Evolutionary conservation across 2,329 filamentous ascomycete genomes (phyloP).

Genomic region (Gremmenia infestans): DNA sequence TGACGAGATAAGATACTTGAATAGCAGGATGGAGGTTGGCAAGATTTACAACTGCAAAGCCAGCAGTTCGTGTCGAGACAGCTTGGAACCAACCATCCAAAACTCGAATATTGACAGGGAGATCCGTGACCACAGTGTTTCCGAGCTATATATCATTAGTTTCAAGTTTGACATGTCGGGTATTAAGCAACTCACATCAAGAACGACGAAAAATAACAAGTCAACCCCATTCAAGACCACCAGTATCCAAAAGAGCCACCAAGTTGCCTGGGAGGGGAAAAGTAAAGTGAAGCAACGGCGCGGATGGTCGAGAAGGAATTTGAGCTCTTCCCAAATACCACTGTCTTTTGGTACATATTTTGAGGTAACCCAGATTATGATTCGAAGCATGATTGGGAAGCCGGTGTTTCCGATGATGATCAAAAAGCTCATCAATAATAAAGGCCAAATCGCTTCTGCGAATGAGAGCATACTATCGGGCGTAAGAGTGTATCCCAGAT

Average conservation of each 20-base stretch:
- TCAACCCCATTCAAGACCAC: slow-evolving; percentile 79
- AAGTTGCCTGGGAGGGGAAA: slow-evolving; percentile 84
- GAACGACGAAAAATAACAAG: slow-evolving; percentile 83
- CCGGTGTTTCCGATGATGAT: slow-evolving; percentile 95
- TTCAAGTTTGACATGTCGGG: not conserved
- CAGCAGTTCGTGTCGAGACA: slow-evolving; percentile 81
- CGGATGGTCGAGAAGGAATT: slow-evolving; percentile 89
- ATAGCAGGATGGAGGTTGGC: slow-evolving; percentile 79
- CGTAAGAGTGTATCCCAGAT: slow-evolving; percentile 89
- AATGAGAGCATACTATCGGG: slow-evolving; percentile 94
- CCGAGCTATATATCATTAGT: slow-evolving; percentile 52
- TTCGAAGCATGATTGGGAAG: slow-evolving; percentile 89
- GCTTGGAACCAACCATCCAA: slow-evolving; percentile 89
- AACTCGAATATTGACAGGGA: slow-evolving; percentile 71
- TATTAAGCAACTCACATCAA: slow-evolving; percentile 61
- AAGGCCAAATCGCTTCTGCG: slow-evolving; percentile 65
- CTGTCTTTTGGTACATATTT: slow-evolving; percentile 60
- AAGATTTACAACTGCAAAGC: slow-evolving; percentile 78
- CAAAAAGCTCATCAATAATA: slow-evolving; percentile 76
- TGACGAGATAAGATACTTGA: slow-evolving; percentile 90
- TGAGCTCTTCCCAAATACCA: slow-evolving; percentile 81
- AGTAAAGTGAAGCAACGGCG: slow-evolving; percentile 93
- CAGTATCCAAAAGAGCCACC: slow-evolving; percentile 91
- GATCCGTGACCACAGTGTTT: slow-evolving; percentile 58
- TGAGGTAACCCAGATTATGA: slow-evolving; percentile 81